These are phyloP conservation scores for Claviceps humidiphila DNA, from an alignment of 2,329 filamentous ascomycete species.

Conservation along the genomic window DNA sequence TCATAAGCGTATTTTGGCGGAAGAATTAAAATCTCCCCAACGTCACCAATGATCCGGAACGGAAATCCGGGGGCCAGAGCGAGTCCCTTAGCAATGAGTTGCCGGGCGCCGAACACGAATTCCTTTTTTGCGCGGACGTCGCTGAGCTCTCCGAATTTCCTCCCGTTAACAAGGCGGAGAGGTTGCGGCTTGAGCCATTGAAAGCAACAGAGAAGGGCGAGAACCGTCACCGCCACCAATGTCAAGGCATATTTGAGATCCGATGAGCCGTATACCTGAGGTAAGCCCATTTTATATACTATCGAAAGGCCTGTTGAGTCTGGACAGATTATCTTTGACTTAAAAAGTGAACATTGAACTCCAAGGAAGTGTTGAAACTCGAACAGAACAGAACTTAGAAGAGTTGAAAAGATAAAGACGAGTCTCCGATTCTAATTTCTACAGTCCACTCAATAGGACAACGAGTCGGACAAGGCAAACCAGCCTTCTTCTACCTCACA, in stretches of 20 bases:
- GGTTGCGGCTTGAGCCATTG: not conserved
- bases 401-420: not conserved
- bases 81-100: constrained; percentile 1
- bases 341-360: no score
- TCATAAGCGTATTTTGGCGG: constrained; percentile 2
- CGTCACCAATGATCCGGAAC: not conserved
- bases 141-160: not conserved
- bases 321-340: not conserved
- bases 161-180: not conserved
- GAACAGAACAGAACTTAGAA: no score
- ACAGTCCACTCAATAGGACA: not conserved
- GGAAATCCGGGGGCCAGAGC: not conserved
- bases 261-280: not conserved
- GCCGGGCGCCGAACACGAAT: not conserved
- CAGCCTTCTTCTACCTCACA: not conserved
- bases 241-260: not conserved
- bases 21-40: constrained; percentile 1
- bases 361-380: not conserved
- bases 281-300: not conserved
- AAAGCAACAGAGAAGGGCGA: not conserved
- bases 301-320: not conserved
- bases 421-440: not conserved
- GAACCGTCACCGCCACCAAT: not conserved
- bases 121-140: not conserved
- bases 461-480: not conserved